These are phyloP conservation scores for Didymellaceae sp. DNA, from an alignment of 2,329 filamentous ascomycete species.

Conservation along the genomic window DNA sequence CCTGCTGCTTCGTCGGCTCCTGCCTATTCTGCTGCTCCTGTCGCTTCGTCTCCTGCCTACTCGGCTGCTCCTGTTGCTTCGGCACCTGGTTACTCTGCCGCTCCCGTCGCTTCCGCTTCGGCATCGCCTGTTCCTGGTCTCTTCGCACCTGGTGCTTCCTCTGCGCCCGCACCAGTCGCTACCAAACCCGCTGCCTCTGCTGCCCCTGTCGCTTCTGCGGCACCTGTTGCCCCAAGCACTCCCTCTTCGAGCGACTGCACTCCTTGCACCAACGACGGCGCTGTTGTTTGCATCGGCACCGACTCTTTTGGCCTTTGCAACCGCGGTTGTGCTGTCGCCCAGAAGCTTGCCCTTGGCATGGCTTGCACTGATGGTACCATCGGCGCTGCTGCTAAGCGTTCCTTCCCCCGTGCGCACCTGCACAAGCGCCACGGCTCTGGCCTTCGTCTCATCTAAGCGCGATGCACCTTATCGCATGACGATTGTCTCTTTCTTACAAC, in stretches of 20 bases:
- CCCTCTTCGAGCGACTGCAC: conserved; percentile 28
- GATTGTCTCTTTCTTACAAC: conserved; percentile 11
- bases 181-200: conserved; percentile 1
- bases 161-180: conserved; percentile 20
- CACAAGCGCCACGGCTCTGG: conserved; percentile 38
- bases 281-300: conserved; percentile 53
- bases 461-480: conserved; percentile 4
- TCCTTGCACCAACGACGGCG: conserved; percentile 51
- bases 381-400: conserved; percentile 27
- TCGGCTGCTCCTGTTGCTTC: conserved; percentile 11
- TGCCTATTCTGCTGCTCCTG: conserved; percentile 3
- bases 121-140: conserved; percentile 17
- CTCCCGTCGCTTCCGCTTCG: conserved; percentile 16
- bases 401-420: conserved; percentile 37
- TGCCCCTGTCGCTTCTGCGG: conserved; percentile 21
- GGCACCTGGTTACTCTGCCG: conserved; percentile 8
- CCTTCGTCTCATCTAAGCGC: conserved; percentile 29
- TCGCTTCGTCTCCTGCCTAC: not conserved
- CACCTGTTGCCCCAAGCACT: conserved; percentile 13
- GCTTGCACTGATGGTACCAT: conserved; percentile 47
- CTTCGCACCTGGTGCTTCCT: conserved; percentile 39
- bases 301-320: conserved; percentile 55
- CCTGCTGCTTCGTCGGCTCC: conserved; percentile 9
- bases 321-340: conserved; percentile 50
- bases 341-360: conserved; percentile 52